Evolutionary conservation across 1,139 yeast genomes (phyloP), one percentile per base, ranked within the genome.

Genomic region (Pichia sp.): DNA sequence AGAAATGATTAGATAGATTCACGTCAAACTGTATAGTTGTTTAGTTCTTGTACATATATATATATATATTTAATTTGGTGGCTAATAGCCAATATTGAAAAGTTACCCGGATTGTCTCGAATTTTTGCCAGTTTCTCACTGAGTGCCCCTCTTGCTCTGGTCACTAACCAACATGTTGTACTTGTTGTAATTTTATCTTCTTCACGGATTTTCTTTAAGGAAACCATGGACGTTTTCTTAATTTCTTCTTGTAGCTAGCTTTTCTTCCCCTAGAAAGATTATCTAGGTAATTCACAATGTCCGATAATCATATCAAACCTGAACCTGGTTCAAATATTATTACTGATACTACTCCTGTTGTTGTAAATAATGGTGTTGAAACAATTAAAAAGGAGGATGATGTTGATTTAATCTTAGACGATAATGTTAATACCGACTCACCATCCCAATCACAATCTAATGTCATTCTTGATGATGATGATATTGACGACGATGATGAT

Each of bases 1-100:
- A 65, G 60, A 67, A 65, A 48, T 54, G 38, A 38, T 10, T 14
- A 34, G n/a, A 14, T 10, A 14, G 14, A 11, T 30, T n/a, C 3
- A 7, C 11, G 6, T n/a, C 38, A n/a, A 4, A 10, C 13, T 38
- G 11, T 16, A 27, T 19, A 18, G 10, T 19, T 38, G 41, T 45
- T 22, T 16, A 42, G 31, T 27, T 19, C 34, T 31, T 42, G 46
- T 47, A 30, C 13, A 36, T 36, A 36, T 19, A 18, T 31, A 33
- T n/a, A 16, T 33, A 34, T 34, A 34, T 34, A 34, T 3, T 29
- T 11, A 9, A 29, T 9, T 29, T 29, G 5, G 5, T 29, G 31
- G 10, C 13, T 29, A 29, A 11, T 9, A 29, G 13, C 18, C 9
- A 33, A 16, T 3, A 33, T 14, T 14, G 39, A 8, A 34, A 36